phyloP scores from a whole-genome alignment of 345 rosid genomes.

The Populus davidiana region DNA sequence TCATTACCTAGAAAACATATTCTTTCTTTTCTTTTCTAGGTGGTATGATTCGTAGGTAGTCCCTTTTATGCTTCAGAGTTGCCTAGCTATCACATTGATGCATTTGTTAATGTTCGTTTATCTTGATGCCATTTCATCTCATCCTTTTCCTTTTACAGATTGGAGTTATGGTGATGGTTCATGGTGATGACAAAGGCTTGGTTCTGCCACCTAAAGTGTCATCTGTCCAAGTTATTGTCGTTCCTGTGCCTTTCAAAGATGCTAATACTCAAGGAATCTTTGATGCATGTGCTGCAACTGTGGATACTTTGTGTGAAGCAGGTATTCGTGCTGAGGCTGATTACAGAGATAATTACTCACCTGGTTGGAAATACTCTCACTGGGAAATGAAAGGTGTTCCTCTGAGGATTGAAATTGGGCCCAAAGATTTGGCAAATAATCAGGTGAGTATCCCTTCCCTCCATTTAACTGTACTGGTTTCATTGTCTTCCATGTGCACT shows the following conservation, averaged over 20 bases:
- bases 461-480: not conserved
- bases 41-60: not conserved
- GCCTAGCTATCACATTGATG: not conserved
- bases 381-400: constrained; percentile 99
- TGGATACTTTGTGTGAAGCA: constrained; percentile 54
- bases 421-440: constrained; percentile 73
- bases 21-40: not conserved
- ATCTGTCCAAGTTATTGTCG: constrained; percentile 74
- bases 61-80: not conserved
- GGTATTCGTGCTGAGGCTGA: constrained; percentile 80
- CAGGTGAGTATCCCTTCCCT: constrained; percentile 45
- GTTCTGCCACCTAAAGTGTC: constrained; percentile 93
- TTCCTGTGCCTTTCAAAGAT: constrained; percentile 95
- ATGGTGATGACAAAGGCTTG: constrained; percentile 87
- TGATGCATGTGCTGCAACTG: constrained; percentile 82
- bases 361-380: constrained; percentile 97
- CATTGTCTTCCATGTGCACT: not conserved
- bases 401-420: constrained; percentile 93
- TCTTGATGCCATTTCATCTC: not conserved
- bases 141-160: constrained; percentile 37
- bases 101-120: not conserved
- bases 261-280: constrained; percentile 76
- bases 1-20: not conserved
- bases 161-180: constrained; percentile 98
- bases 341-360: constrained; percentile 84